Conservation (phyloP, 352 stramenopile species). For the Stephanocyclus meneghinianus region DNA sequence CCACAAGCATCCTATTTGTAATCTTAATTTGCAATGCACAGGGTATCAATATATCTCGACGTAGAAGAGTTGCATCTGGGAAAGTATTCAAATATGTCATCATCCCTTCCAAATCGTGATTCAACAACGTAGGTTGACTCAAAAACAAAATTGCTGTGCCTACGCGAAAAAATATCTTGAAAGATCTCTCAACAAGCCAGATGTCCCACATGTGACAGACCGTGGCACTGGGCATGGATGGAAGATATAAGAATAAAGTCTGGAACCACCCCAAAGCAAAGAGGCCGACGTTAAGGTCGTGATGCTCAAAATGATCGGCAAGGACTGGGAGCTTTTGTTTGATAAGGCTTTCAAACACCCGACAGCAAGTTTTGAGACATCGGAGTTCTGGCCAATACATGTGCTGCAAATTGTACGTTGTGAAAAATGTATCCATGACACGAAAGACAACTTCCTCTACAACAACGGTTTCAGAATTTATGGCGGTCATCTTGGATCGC, state of each 20-base stretch:
- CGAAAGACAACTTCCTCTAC: constrained; percentile 78
- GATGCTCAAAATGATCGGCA: constrained; percentile 83
- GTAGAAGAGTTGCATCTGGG: constrained; percentile 80
- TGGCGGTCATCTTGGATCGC: constrained; percentile 44
- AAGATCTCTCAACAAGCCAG: constrained; percentile 80
- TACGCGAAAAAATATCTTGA: constrained; percentile 84
- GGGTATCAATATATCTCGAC: constrained; percentile 81
- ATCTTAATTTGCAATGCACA: constrained; percentile 84
- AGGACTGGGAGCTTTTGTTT: constrained; percentile 81
- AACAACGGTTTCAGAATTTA: constrained; percentile 55
- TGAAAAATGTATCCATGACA: constrained; percentile 81
- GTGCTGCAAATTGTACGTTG: constrained; percentile 77
- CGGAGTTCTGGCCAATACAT: constrained; percentile 83
- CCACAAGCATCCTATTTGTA: constrained; percentile 80
- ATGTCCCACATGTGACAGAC: constrained; percentile 85
- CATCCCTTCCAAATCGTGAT: constrained; percentile 83
- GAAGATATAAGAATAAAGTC: constrained; percentile 82
- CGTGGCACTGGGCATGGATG: constrained; percentile 80
- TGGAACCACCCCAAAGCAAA: constrained; percentile 84
- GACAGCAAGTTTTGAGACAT: constrained; percentile 80
- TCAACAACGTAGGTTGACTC: constrained; percentile 80
- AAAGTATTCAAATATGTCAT: constrained; percentile 85
- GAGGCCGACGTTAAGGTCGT: constrained; percentile 82
- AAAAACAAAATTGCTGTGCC: constrained; percentile 83
- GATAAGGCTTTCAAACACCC: constrained; percentile 80